phyloP scores from a whole-genome alignment of 352 stramenopile genomes.

The Thraustochytrium striatum region DNA sequence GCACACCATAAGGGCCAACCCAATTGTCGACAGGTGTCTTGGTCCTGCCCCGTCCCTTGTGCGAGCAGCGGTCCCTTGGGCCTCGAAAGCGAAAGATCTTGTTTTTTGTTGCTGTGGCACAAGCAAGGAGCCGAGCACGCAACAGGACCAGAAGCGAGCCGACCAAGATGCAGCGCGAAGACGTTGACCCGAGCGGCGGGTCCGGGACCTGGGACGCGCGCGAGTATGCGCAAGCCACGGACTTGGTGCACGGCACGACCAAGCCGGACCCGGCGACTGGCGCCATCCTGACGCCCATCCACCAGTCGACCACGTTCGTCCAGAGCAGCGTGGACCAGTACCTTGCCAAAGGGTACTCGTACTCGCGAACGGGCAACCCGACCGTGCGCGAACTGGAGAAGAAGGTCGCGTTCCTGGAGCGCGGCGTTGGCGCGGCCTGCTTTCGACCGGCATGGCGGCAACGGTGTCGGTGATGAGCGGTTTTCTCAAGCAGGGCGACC shows the following conservation, averaged over 20 bases:
- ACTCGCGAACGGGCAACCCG: conserved; percentile 88
- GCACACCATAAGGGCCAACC: no score
- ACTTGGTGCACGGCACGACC: conserved; percentile 62
- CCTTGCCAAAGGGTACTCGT: conserved; percentile 88
- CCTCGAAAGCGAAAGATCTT: no score
- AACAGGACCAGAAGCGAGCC: no score
- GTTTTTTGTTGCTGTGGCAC: no score
- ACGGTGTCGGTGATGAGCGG: conserved; percentile 70
- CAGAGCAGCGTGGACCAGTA: conserved; percentile 71
- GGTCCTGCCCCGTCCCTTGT: no score
- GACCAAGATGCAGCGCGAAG: conserved; percentile 1
- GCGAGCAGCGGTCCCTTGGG: no score
- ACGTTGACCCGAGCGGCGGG: conserved; percentile 31
- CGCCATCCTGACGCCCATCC: conserved; percentile 78
- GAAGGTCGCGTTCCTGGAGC: conserved; percentile 82
- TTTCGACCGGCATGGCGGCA: conserved; percentile 85
- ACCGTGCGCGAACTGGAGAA: conserved; percentile 85
- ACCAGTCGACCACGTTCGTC: conserved; percentile 81
- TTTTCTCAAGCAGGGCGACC: conserved; percentile 82
- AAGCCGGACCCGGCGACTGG: conserved; percentile 61
- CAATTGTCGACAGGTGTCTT: no score
- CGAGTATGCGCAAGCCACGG: conserved; percentile 57
- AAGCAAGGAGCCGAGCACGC: no score
- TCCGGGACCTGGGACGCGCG: conserved; percentile 37
- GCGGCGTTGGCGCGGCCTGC: conserved; percentile 78